Evolutionary conservation across 208 protist species (phyloP).

Genomic region (Wallacemonas sp.): DNA sequence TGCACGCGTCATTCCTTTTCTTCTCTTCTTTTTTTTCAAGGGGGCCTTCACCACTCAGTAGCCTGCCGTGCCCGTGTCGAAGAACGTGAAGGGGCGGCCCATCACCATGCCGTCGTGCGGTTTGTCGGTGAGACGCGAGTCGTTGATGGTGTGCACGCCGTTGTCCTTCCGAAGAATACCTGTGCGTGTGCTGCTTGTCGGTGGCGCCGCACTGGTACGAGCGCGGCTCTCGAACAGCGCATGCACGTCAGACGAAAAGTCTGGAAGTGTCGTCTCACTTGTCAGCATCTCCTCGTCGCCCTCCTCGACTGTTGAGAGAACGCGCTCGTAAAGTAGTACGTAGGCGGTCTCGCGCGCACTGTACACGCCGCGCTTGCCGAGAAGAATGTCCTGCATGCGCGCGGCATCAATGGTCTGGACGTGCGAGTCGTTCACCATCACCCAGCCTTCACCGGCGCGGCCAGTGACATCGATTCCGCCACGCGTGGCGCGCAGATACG

Average conservation of each 20-base stretch:
- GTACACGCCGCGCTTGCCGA: slow-evolving; percentile 35
- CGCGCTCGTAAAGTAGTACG: slow-evolving; percentile 56
- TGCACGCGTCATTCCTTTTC: too few species aligned
- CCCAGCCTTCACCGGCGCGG: slow-evolving; percentile 22
- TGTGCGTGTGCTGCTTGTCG: too few species aligned
- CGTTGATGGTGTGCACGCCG: not conserved
- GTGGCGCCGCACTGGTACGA: not conserved
- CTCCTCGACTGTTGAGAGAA: too few species aligned
- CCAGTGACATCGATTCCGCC: slow-evolving; percentile 1
- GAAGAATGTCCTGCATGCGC: slow-evolving; percentile 28
- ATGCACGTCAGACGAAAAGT: not conserved
- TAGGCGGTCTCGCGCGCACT: slow-evolving; percentile 52
- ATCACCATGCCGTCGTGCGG: not conserved
- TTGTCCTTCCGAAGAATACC: too few species aligned
- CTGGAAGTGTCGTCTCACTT: not conserved
- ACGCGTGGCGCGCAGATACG: not conserved
- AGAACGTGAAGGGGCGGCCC: not conserved
- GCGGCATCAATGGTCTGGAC: slow-evolving; percentile 22
- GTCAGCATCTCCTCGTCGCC: slow-evolving; percentile 5
- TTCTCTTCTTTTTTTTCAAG: not conserved
- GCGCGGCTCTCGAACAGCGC: not conserved
- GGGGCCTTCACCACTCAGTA: not conserved
- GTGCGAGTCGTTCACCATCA: slow-evolving; percentile 60
- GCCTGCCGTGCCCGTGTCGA: slow-evolving; percentile 2
- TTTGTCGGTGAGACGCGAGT: not conserved